A percentile compares a stretch with the other conserved stretches of the same genome.
These are phyloP conservation scores for Neckera pumila DNA, from an alignment of 225 moss, liverwort and hornwort genomes.

Conservation along the genomic window DNA sequence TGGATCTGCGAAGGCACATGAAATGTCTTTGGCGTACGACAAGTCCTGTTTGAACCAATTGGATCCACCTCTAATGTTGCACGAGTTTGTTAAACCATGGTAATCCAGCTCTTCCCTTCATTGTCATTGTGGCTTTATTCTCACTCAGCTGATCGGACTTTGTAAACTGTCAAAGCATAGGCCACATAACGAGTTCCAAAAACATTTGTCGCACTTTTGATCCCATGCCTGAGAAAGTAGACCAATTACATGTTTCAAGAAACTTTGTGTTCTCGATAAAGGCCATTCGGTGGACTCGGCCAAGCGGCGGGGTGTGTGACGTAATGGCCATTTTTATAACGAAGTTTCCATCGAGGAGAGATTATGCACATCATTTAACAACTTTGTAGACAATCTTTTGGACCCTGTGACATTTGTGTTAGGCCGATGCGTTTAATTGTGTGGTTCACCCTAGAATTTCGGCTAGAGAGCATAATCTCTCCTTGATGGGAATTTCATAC, in stretches of 20 bases:
- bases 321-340: neutral
- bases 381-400: neutral
- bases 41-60: constrained; percentile 26
- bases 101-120: neutral
- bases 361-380: neutral
- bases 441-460: neutral
- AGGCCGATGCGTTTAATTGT: neutral
- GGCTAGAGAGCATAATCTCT: neutral
- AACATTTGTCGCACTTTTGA: neutral
- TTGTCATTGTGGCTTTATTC: neutral
- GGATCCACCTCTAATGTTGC: constrained; percentile 41
- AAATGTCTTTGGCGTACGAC: constrained; percentile 54
- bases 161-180: neutral
- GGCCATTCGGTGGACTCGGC: too few relatives aligned
- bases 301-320: too few relatives aligned
- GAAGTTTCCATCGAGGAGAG: neutral
- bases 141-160: neutral
- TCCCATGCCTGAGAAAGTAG: neutral
- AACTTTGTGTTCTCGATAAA: neutral
- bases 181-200: neutral
- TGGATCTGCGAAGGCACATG: constrained; percentile 47
- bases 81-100: constrained; percentile 56
- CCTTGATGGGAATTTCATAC: neutral
- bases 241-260: neutral
- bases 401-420: neutral